Percentiles rank a stretch among this genome's conserved stretches.
phyloP scores from a whole-genome alignment of 2,329 filamentous ascomycete genomes.

The Neofusicoccum sp. region DNA sequence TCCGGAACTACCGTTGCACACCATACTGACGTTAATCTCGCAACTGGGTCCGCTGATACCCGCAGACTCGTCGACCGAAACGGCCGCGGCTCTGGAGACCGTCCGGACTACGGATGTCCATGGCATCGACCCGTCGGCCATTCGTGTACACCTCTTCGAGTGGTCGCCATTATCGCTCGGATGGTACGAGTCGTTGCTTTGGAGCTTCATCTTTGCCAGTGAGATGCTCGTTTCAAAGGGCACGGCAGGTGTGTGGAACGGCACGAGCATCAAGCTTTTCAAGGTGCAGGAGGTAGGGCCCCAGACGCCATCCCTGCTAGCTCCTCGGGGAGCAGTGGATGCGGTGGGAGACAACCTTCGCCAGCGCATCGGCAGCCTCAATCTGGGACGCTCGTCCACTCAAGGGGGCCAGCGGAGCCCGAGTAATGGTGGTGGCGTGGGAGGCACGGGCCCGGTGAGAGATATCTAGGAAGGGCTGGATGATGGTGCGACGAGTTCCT shows the following conservation, averaged over 20 bases:
- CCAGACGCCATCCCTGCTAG: constrained; percentile 75
- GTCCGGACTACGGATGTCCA: constrained; percentile 64
- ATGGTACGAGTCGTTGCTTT: constrained; percentile 94
- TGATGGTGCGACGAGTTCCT: constrained; percentile 1
- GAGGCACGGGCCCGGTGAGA: constrained; percentile 25
- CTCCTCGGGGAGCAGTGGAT: constrained; percentile 86
- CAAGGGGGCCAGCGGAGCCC: constrained; percentile 23
- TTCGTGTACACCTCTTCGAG: constrained; percentile 85
- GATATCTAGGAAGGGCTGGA: constrained; percentile 30
- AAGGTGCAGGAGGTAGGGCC: constrained; percentile 81
- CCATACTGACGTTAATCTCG: constrained; percentile 74
- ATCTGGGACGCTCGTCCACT: constrained; percentile 52
- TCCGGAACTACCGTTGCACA: constrained; percentile 86
- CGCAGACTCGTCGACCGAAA: constrained; percentile 42
- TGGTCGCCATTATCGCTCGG: constrained; percentile 88
- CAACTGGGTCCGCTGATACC: constrained; percentile 52
- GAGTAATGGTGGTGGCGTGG: constrained; percentile 22
- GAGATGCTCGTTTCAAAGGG: constrained; percentile 87
- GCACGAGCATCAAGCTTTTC: constrained; percentile 84
- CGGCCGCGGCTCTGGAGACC: constrained; percentile 43
- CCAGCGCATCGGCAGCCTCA: constrained; percentile 78
- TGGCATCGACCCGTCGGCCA: constrained; percentile 70
- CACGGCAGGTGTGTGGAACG: constrained; percentile 91
- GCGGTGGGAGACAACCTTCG: constrained; percentile 90
- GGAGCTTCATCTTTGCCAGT: constrained; percentile 86